Percentiles rank a stretch among this genome's conserved stretches.
Evolutionary conservation across 1,284 basidiomycete species (phyloP).

Genomic region (Puccinia polysora): DNA sequence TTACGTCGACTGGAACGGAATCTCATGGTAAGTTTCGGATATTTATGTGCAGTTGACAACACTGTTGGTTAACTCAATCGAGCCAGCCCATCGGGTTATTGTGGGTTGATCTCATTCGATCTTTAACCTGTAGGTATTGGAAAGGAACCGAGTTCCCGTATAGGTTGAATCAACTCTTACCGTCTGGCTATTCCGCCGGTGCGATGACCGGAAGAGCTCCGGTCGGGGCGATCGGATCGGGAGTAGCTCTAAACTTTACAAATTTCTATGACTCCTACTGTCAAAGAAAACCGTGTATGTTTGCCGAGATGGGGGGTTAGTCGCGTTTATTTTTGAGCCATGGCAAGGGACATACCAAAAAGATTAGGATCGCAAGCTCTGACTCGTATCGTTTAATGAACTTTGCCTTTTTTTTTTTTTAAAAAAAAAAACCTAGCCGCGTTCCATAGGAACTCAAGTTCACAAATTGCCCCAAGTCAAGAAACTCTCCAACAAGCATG

Average conservation of each 20-base stretch:
- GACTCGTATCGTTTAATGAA: too few species aligned
- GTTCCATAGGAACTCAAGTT: background rate
- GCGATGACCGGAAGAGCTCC: slow-evolving; percentile 24
- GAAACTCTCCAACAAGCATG: slow-evolving; percentile 20
- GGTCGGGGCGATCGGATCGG: background rate
- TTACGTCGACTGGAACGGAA: slow-evolving; percentile 52
- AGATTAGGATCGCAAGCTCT: too few species aligned
- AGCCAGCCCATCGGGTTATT: background rate
- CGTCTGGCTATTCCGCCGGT: slow-evolving; percentile 1
- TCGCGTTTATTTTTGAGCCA: background rate
- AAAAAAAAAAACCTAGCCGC: background rate
- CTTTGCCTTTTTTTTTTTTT: too few species aligned
- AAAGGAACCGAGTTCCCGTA: slow-evolving; percentile 21
- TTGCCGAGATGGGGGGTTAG: slow-evolving; percentile 29
- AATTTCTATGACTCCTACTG: slow-evolving; percentile 16
- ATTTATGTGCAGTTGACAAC: background rate
- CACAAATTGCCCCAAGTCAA: background rate
- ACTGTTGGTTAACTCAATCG: background rate
- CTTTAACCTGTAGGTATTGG: slow-evolving; percentile 17
- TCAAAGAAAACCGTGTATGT: slow-evolving; percentile 19
- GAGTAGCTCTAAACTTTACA: background rate
- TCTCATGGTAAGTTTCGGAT: slow-evolving; percentile 45
- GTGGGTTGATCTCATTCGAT: background rate
- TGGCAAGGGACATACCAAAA: too few species aligned
- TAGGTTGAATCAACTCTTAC: background rate